phyloP scores from a whole-genome alignment of 805 yeast species.

The Barnettozyma sp. region DNA sequence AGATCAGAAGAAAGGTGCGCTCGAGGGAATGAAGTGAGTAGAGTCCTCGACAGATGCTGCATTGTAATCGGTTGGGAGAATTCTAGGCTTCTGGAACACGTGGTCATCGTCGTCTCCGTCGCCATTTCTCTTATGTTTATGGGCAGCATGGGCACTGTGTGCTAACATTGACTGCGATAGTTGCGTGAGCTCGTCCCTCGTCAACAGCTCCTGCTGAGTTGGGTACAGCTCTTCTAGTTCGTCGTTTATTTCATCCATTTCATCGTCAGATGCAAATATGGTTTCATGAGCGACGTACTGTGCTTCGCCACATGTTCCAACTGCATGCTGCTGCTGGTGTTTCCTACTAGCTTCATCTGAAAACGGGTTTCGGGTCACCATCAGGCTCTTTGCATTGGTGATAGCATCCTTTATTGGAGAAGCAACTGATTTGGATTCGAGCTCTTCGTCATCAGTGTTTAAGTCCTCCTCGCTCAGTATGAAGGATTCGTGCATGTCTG shows the following conservation, averaged over 20 bases:
- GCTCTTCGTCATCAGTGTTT: conserved; percentile 7
- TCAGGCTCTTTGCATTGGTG: conserved; percentile 14
- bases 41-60: not conserved
- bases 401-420: conserved; percentile 16
- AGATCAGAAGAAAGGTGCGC: conserved; percentile 10
- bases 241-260: conserved; percentile 18
- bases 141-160: too few relatives aligned
- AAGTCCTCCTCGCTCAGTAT: conserved; percentile 16
- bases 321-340: too few relatives aligned
- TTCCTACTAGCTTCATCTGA: too few relatives aligned
- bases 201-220: conserved; percentile 23
- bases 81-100: not conserved
- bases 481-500: conserved; percentile 8
- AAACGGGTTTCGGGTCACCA: too few relatives aligned
- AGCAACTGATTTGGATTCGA: not conserved
- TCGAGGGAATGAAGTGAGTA: conserved; percentile 10
- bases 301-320: too few relatives aligned
- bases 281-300: not conserved
- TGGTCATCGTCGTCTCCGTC: not conserved
- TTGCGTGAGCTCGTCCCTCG: conserved; percentile 16
- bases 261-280: not conserved
- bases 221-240: conserved; percentile 26
- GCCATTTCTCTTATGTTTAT: not conserved
- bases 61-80: not conserved
- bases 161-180: conserved; percentile 5